These are phyloP conservation scores for Brassica nigra DNA, from an alignment of 345 rosid species.

Conservation along the genomic window DNA sequence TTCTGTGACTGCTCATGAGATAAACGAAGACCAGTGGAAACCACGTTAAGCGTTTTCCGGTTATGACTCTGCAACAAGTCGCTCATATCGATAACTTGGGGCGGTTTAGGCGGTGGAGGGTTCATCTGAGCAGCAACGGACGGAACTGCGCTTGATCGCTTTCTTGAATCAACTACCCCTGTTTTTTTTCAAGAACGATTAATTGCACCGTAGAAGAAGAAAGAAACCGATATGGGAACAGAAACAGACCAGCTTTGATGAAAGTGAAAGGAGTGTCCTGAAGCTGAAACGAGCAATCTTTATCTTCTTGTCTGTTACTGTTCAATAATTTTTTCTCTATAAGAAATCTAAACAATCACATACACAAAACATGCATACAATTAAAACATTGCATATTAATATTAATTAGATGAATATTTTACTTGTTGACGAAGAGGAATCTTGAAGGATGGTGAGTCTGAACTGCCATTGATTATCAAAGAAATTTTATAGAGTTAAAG, in stretches of 20 bases:
- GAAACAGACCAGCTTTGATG: slow-evolving; percentile 18
- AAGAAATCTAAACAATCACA: slow-evolving; percentile 7
- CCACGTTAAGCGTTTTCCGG: background rate
- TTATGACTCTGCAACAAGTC: background rate
- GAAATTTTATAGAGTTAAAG: background rate
- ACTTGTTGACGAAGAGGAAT: background rate
- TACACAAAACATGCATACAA: background rate
- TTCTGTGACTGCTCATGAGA: background rate
- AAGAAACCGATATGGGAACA: background rate
- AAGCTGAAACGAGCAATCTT: slow-evolving; percentile 54
- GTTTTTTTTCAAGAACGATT: background rate
- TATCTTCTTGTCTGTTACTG: slow-evolving; percentile 66
- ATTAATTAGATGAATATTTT: background rate
- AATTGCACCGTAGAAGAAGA: background rate
- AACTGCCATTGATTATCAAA: background rate
- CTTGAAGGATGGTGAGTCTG: background rate
- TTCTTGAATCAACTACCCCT: slow-evolving; percentile 44
- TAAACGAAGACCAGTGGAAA: background rate
- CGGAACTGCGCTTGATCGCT: slow-evolving; percentile 57
- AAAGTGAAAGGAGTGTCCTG: slow-evolving; percentile 19
- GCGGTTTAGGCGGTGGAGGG: background rate
- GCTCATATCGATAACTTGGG: background rate
- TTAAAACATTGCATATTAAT: background rate
- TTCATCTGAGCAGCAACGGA: background rate
- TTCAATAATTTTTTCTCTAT: background rate